Percentiles rank a stretch among this genome's conserved stretches.
These are phyloP conservation scores for Tuber indicum DNA, from an alignment of 495 filamentous ascomycete genomes.

Conservation along the genomic window DNA sequence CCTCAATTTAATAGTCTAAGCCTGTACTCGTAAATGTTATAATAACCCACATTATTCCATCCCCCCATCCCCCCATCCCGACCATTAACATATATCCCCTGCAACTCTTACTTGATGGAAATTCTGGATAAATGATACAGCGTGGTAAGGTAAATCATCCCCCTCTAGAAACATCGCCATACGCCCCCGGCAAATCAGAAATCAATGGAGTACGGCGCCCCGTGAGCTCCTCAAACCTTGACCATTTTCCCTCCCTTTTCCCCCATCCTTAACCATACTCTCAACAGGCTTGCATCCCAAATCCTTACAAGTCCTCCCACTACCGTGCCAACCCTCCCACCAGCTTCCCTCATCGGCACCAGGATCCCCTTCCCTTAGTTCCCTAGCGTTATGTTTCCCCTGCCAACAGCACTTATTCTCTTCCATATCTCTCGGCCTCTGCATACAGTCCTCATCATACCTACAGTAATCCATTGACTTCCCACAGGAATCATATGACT, in stretches of 20 bases:
- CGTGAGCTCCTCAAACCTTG: not conserved
- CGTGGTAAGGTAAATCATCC: not conserved
- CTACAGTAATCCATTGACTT: not conserved
- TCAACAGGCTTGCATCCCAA: not conserved
- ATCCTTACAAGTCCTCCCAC: not conserved
- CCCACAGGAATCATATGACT: not conserved
- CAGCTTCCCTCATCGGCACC: not conserved
- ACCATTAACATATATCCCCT: not conserved
- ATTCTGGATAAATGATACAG: not conserved
- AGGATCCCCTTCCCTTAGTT: not conserved
- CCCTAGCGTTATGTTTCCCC: not conserved
- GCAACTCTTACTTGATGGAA: not conserved
- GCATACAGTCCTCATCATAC: not conserved
- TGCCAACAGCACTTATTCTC: not conserved
- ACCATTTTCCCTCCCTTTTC: not conserved
- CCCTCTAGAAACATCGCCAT: not conserved
- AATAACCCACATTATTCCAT: not conserved
- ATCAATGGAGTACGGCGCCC: not conserved
- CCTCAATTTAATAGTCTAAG: not conserved
- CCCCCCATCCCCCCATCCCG: not conserved
- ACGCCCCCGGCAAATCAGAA: not conserved
- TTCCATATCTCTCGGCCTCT: not conserved
- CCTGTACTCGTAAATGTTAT: no score
- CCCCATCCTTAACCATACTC: not conserved
- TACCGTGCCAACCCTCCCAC: constrained; percentile 13